Conservation (phyloP, 176 grass and related monocot species). For the Tuctoria greenei region DNA sequence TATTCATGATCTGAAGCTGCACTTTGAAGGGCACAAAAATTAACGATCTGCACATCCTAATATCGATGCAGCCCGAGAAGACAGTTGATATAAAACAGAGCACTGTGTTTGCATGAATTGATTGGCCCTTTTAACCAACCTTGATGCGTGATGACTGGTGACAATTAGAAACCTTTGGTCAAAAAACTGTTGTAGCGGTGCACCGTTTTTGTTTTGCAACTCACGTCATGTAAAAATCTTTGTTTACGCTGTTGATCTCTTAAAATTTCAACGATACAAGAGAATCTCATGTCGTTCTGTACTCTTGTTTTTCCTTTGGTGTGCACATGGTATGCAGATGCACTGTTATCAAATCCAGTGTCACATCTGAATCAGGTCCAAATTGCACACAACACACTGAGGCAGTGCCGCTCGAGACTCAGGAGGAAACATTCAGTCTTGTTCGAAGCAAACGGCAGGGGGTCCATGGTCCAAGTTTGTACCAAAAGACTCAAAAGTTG, state of each 20-base stretch:
- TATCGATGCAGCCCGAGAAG: background rate
- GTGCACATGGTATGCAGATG: background rate
- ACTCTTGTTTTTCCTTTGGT: background rate
- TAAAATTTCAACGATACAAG: background rate
- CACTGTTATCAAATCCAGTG: background rate
- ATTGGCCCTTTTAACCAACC: background rate
- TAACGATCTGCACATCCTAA: background rate
- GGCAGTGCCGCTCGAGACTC: background rate
- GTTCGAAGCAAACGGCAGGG: too few relatives aligned
- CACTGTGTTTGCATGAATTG: background rate
- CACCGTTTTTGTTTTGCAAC: background rate
- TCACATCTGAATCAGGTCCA: background rate
- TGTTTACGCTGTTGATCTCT: background rate
- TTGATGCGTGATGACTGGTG: background rate
- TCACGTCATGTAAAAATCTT: slow-evolving; percentile 2
- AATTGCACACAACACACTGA: background rate
- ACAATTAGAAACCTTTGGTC: background rate
- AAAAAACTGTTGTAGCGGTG: background rate
- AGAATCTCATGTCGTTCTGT: background rate
- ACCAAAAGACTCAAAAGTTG: background rate
- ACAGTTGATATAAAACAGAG: background rate
- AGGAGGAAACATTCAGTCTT: too few relatives aligned
- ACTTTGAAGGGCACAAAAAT: background rate
- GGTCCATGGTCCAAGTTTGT: background rate
- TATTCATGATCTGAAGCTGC: background rate